Conservation (phyloP, 306 rosid genomes). For the Quercus gilva region DNA sequence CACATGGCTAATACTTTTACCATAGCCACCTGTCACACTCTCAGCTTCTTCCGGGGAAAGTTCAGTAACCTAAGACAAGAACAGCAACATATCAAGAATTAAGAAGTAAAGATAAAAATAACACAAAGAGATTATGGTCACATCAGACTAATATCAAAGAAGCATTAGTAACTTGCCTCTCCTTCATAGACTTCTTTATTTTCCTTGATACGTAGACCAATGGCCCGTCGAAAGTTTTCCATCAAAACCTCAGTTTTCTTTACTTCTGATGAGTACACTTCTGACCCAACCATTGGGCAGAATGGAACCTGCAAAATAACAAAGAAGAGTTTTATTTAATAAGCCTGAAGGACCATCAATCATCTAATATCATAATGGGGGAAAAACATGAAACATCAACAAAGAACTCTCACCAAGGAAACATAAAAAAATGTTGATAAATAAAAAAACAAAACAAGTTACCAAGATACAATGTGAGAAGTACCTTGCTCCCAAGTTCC, state of each 20-base stretch:
- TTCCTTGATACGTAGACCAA: slow-evolving; percentile 93
- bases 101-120: slow-evolving; percentile 8
- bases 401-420: background rate
- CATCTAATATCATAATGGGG: background rate
- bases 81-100: slow-evolving; percentile 19
- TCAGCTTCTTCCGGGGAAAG: slow-evolving; percentile 96
- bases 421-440: background rate
- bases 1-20: slow-evolving; percentile 97
- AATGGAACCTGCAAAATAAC: slow-evolving; percentile 65
- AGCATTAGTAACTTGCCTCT: slow-evolving; percentile 58
- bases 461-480: slow-evolving; percentile 3
- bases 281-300: slow-evolving; percentile 99
- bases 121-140: slow-evolving; percentile 8
- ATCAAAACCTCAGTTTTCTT: slow-evolving; percentile 94
- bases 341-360: background rate
- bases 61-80: slow-evolving; percentile 68
- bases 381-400: background rate
- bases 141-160: slow-evolving; percentile 2
- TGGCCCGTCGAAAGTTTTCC: slow-evolving; percentile 92
- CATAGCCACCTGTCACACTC: slow-evolving; percentile 91
- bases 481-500: slow-evolving; percentile 97
- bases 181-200: slow-evolving; percentile 97
- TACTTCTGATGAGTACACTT: slow-evolving; percentile 93
- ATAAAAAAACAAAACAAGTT: background rate
- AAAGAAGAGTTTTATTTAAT: slow-evolving; percentile 1